These are phyloP conservation scores for Dimargaris cristalligena DNA, from an alignment of 192 early-diverging fungal genomes.

Conservation along the genomic window DNA sequence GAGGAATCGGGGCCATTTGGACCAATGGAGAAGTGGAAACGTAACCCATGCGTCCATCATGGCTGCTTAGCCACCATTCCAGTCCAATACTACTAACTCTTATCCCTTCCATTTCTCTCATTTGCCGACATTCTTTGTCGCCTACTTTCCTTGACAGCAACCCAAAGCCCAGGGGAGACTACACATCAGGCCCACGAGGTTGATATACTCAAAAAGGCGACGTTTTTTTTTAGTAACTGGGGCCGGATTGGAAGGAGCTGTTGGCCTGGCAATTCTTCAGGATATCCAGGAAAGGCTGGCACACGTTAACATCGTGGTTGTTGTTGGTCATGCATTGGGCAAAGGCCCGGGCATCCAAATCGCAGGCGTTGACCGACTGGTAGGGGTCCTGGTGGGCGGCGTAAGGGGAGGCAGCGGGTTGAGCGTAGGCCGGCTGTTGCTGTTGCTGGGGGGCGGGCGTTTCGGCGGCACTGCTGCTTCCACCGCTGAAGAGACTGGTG, in stretches of 20 bases:
- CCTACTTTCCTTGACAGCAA: too few relatives aligned
- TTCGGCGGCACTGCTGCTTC: slow-evolving; percentile 18
- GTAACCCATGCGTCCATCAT: too few relatives aligned
- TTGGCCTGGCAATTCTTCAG: slow-evolving; percentile 70
- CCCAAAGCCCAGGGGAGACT: too few relatives aligned
- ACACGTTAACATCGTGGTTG: slow-evolving; percentile 58
- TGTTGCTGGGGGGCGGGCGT: slow-evolving; percentile 19
- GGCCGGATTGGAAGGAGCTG: not conserved
- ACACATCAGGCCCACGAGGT: too few relatives aligned
- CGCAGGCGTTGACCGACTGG: slow-evolving; percentile 25
- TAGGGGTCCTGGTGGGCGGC: slow-evolving; percentile 2
- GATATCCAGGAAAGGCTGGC: slow-evolving; percentile 83
- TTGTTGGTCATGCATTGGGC: slow-evolving; percentile 72
- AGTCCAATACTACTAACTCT: too few relatives aligned
- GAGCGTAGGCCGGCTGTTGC: slow-evolving; percentile 14
- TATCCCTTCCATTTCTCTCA: too few relatives aligned
- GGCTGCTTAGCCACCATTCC: too few relatives aligned
- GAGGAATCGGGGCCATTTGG: too few relatives aligned
- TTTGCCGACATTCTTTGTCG: too few relatives aligned
- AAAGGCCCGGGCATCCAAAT: slow-evolving; percentile 68
- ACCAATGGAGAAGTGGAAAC: too few relatives aligned
- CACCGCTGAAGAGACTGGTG: slow-evolving; percentile 27
- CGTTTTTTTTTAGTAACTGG: not conserved
- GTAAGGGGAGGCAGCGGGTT: slow-evolving; percentile 15
- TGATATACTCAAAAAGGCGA: too few relatives aligned